Evolutionary conservation across 441 rosid species (phyloP).

Genomic region (Eruca vesicaria): DNA sequence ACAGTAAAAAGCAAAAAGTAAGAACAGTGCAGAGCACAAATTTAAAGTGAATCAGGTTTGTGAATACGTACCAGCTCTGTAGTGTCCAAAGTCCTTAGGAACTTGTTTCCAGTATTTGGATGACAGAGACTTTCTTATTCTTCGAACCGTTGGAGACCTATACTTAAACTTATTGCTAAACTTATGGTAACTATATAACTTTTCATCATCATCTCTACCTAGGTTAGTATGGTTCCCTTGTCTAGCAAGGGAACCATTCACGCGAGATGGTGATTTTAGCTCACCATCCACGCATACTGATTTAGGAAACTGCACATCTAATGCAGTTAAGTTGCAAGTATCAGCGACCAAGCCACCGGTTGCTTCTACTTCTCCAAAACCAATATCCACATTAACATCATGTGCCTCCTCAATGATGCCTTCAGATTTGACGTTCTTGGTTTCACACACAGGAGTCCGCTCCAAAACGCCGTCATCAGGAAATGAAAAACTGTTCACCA

Average conservation of each 20-base stretch:
- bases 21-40: not conserved
- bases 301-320: slow-evolving; percentile 29
- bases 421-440: not conserved
- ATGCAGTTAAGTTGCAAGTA: not conserved
- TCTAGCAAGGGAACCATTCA: slow-evolving; percentile 48
- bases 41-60: slow-evolving; percentile 9
- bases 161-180: slow-evolving; percentile 51
- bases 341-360: not conserved
- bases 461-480: not conserved
- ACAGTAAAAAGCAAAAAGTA: slow-evolving; percentile 13
- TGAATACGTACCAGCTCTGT: slow-evolving; percentile 47
- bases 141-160: slow-evolving; percentile 52
- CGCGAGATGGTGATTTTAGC: slow-evolving; percentile 12
- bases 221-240: slow-evolving; percentile 46
- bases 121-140: slow-evolving; percentile 43
- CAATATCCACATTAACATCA: not conserved
- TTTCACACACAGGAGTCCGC: not conserved
- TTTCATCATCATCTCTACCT: slow-evolving; percentile 73
- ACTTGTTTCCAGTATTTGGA: slow-evolving; percentile 43
- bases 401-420: not conserved
- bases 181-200: slow-evolving; percentile 44
- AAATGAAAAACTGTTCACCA: not conserved
- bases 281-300: slow-evolving; percentile 29
- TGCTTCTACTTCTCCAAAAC: not conserved
- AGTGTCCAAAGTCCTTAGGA: not conserved